phyloP scores from a whole-genome alignment of 164 flowering plant species.

The Chloranthus sessilifolius region DNA sequence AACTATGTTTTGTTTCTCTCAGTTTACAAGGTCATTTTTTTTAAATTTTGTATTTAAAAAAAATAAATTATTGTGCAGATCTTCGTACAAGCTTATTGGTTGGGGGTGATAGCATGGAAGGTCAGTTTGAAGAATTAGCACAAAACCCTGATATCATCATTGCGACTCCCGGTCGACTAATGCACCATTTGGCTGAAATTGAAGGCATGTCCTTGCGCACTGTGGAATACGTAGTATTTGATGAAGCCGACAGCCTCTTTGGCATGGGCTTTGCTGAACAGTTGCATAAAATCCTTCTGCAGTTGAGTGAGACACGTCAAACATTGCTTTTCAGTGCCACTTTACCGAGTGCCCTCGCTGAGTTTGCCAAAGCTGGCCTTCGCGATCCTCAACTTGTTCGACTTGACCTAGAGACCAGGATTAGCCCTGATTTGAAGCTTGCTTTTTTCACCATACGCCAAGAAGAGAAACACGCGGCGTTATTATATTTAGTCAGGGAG shows the following conservation, averaged over 20 bases:
- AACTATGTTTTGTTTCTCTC: no score
- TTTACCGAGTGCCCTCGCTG: constrained; percentile 90
- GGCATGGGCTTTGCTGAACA: constrained; percentile 98
- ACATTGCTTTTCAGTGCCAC: constrained; percentile 97
- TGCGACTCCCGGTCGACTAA: constrained; percentile 97
- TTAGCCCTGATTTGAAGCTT: constrained; percentile 84
- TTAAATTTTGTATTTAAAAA: no score
- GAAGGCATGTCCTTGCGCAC: constrained; percentile 89
- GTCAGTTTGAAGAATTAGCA: constrained; percentile 89
- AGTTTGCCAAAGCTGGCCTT: constrained; percentile 95
- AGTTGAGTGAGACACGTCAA: constrained; percentile 84
- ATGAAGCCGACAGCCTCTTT: constrained; percentile 90
- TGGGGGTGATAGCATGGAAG: constrained; percentile 97
- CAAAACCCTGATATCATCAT: constrained; percentile 92
- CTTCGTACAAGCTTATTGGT: constrained; percentile 78
- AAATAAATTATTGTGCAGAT: constrained; percentile 62
- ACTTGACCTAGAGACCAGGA: constrained; percentile 82
- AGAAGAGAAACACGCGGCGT: constrained; percentile 85
- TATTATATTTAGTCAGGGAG: constrained; percentile 79
- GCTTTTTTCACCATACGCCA: constrained; percentile 73
- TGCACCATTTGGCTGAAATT: constrained; percentile 93
- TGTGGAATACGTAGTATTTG: constrained; percentile 92
- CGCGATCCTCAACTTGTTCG: constrained; percentile 86
- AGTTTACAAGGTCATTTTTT: no score
- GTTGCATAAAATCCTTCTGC: constrained; percentile 67